Evolutionary conservation across 306 rosid species (phyloP).

Genomic region (Pyrus pyrifolia): DNA sequence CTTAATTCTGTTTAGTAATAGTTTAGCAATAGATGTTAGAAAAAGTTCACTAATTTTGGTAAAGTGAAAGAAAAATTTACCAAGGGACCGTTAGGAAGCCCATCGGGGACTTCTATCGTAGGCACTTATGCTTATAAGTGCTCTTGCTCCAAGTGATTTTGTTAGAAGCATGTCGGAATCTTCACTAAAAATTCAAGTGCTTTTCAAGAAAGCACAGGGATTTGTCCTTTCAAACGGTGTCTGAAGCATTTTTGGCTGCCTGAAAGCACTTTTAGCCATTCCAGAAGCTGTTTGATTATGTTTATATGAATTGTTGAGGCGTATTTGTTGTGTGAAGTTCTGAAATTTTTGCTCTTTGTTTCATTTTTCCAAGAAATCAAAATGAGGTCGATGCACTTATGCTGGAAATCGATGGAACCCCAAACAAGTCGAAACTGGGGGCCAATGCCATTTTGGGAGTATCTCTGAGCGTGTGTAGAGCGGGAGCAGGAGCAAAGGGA

Average conservation of each 20-base stretch:
- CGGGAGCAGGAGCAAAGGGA: constrained; percentile 95
- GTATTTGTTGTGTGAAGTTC: constrained; percentile 8
- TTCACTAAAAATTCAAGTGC: neutral
- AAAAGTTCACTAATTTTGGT: neutral
- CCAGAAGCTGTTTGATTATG: neutral
- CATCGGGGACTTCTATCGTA: neutral
- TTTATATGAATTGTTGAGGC: neutral
- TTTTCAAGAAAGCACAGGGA: neutral
- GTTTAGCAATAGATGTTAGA: neutral
- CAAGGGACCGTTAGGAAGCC: neutral
- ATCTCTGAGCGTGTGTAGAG: constrained; percentile 86
- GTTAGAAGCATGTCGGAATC: neutral
- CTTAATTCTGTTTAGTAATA: neutral
- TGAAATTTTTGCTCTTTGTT: constrained; percentile 16
- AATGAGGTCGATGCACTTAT: constrained; percentile 79
- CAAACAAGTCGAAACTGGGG: constrained; percentile 91
- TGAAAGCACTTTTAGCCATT: neutral
- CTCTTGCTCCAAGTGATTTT: neutral
- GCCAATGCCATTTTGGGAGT: constrained; percentile 99
- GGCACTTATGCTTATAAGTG: no score
- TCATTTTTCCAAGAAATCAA: constrained; percentile 55
- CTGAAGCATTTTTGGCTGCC: no score
- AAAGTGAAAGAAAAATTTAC: neutral
- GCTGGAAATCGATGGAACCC: constrained; percentile 95
- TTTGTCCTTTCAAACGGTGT: neutral